Evolutionary conservation across 441 rosid species (phyloP).

Genomic region (Sinapis alba): DNA sequence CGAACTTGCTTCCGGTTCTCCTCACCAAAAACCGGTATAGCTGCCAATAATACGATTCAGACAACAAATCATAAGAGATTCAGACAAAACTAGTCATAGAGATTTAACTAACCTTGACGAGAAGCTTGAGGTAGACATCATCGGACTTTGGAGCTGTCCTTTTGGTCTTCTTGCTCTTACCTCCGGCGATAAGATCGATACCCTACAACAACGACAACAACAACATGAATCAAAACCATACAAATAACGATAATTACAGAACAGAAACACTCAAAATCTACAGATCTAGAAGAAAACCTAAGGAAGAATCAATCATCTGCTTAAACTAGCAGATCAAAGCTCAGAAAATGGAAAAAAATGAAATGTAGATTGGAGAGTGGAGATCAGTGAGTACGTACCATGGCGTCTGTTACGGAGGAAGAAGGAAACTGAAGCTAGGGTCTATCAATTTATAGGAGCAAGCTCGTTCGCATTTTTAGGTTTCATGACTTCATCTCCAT

Average conservation of each 20-base stretch:
- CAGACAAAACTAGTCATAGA: too few relatives aligned
- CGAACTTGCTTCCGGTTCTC: constrained; percentile 85
- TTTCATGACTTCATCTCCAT: background rate
- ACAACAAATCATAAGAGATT: background rate
- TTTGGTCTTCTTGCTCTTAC: too few relatives aligned
- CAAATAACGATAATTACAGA: background rate
- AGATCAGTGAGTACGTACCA: constrained; percentile 45
- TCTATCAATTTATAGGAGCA: constrained; percentile 21
- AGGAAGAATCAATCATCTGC: constrained; percentile 37
- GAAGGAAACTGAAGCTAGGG: constrained; percentile 20
- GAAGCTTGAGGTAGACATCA: too few relatives aligned
- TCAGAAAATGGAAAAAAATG: background rate
- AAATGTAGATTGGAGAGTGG: background rate
- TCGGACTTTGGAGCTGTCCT: too few relatives aligned
- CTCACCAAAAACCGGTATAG: constrained; percentile 83
- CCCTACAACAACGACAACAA: background rate
- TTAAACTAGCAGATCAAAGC: constrained; percentile 22
- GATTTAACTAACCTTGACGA: background rate
- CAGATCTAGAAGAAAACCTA: background rate
- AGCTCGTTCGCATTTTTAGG: constrained; percentile 15
- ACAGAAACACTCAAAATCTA: background rate
- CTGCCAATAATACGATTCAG: constrained; percentile 32
- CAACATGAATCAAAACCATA: background rate
- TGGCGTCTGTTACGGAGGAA: constrained; percentile 35
- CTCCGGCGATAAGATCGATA: too few relatives aligned